A percentile compares a stretch with the other conserved stretches of the same genome.
These are phyloP conservation scores for Strobilomyces confusus DNA, from an alignment of 768 basidiomycete species.

Conservation along the genomic window DNA sequence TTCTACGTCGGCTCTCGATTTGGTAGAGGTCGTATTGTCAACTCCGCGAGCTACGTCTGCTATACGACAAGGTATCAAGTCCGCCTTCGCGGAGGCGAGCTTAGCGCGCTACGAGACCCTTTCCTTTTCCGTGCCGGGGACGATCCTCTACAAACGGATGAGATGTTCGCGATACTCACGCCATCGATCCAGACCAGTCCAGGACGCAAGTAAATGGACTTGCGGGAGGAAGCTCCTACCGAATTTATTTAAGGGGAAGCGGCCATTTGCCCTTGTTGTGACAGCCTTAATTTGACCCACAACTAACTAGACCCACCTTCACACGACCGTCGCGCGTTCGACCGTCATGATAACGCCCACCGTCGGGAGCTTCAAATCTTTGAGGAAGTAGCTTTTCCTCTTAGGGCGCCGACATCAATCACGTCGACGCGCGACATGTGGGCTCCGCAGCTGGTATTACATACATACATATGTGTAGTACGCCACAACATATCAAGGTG, in stretches of 20 bases:
- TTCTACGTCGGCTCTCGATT: conserved; percentile 27
- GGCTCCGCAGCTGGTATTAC: too few relatives aligned
- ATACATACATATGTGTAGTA: too few relatives aligned
- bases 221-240: neutral
- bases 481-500: too few relatives aligned
- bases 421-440: neutral
- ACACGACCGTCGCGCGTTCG: neutral
- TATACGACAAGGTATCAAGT: conserved; percentile 17
- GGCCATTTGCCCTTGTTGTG: neutral
- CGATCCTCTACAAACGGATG: neutral
- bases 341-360: neutral
- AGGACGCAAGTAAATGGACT: neutral
- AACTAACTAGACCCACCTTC: neutral
- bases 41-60: conserved; percentile 31
- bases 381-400: neutral
- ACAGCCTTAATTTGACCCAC: neutral
- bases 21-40: conserved; percentile 21
- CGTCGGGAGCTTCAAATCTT: too few relatives aligned
- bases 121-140: neutral
- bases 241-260: neutral
- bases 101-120: neutral
- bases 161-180: neutral
- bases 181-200: neutral
- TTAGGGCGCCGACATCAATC: neutral
- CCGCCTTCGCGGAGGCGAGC: conserved; percentile 29